Conservation (phyloP, 192 early-diverging fungal species). For the Coemansia sp. region DNA sequence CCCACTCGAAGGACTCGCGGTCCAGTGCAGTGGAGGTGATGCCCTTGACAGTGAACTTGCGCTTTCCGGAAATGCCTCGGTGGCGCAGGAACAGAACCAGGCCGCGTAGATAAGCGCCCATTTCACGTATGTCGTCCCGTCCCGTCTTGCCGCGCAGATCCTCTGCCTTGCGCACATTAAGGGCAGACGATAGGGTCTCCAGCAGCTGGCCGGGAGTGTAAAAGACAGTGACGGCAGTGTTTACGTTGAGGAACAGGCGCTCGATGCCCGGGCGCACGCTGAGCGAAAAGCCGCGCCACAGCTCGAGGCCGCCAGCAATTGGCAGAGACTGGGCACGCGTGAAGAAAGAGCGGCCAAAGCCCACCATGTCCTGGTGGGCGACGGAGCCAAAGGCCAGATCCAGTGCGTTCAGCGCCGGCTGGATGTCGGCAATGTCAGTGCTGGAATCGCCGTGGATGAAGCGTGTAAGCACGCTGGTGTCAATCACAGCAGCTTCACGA, state of each 20-base stretch:
- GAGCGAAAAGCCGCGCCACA: constrained; percentile 93
- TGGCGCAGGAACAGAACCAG: constrained; percentile 60
- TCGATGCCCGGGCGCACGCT: constrained; percentile 76
- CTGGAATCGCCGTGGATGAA: constrained; percentile 21
- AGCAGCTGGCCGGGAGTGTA: constrained; percentile 67
- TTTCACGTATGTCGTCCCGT: constrained; percentile 10
- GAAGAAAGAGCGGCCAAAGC: constrained; percentile 87
- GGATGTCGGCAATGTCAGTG: constrained; percentile 20
- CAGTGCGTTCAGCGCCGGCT: constrained; percentile 61
- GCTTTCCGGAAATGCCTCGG: constrained; percentile 56
- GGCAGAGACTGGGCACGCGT: constrained; percentile 60
- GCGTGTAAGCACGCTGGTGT: constrained; percentile 47
- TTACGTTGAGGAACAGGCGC: constrained; percentile 70
- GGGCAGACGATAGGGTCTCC: constrained; percentile 65
- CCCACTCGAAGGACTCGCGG: constrained; percentile 68
- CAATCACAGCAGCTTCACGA: constrained; percentile 57
- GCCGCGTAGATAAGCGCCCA: constrained; percentile 50
- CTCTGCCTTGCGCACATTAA: constrained; percentile 54
- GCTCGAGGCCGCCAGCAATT: constrained; percentile 73
- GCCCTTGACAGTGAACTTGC: constrained; percentile 70
- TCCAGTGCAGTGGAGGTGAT: constrained; percentile 66
- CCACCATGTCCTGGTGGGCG: constrained; percentile 74
- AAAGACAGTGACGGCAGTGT: constrained; percentile 69
- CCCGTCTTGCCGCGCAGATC: constrained; percentile 36
- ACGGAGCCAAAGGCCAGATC: constrained; percentile 83